Conservation (phyloP, 805 yeast species). For the Ogataea polymorpha region DNA sequence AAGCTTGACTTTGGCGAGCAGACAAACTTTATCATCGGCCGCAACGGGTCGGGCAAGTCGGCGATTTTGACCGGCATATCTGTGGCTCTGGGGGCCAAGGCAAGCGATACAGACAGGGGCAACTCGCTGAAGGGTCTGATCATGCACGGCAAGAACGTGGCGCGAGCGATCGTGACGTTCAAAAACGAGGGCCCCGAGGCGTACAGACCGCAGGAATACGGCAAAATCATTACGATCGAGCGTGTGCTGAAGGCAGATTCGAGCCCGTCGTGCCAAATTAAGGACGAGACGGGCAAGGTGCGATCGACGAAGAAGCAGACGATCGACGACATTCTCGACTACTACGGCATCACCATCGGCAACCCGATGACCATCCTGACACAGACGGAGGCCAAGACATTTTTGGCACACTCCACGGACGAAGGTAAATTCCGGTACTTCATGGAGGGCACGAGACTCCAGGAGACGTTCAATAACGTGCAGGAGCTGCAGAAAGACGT, state of each 20-base stretch:
- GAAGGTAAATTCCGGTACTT: conserved; percentile 70
- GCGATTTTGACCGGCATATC: conserved; percentile 86
- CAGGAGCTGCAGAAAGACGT: conserved; percentile 40
- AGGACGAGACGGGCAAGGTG: conserved; percentile 46
- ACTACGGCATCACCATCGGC: conserved; percentile 74
- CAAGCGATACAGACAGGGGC: conserved; percentile 85
- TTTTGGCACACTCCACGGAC: conserved; percentile 73
- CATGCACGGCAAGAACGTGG: conserved; percentile 69
- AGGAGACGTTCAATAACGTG: conserved; percentile 59
- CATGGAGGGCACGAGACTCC: conserved; percentile 75
- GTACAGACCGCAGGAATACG: conserved; percentile 61
- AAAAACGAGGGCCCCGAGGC: conserved; percentile 66
- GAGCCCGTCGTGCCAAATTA: conserved; percentile 50
- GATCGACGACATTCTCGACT: conserved; percentile 63
- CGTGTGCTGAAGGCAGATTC: conserved; percentile 59
- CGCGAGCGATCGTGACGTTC: conserved; percentile 63
- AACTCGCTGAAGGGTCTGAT: conserved; percentile 65
- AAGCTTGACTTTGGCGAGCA: conserved; percentile 72
- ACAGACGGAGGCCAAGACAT: conserved; percentile 91
- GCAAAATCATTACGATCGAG: conserved; percentile 66
- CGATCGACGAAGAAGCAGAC: conserved; percentile 62
- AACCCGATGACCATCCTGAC: conserved; percentile 91
- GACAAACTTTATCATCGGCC: conserved; percentile 82
- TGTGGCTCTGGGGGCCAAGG: conserved; percentile 85
- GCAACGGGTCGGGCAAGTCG: conserved; percentile 89